phyloP scores from a whole-genome alignment of 352 stramenopile genomes.

The Phytophthora melonis region DNA sequence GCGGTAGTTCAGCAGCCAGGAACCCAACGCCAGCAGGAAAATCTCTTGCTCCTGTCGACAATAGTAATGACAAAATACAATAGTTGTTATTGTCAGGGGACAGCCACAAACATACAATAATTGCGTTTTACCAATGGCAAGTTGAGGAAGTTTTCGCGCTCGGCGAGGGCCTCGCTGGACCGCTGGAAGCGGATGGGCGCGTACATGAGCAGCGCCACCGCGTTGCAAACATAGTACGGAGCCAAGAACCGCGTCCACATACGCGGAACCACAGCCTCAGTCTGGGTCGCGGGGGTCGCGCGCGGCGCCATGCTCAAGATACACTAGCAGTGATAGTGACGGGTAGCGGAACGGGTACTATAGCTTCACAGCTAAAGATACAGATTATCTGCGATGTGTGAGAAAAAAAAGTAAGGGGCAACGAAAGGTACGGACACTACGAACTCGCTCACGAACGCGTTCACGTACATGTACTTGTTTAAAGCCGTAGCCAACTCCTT shows the following conservation, averaged over 20 bases:
- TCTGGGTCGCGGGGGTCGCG: background rate
- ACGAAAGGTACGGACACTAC: too few relatives aligned
- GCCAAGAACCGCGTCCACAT: slow-evolving; percentile 65
- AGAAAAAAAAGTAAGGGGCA: background rate
- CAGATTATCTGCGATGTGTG: slow-evolving; percentile 13
- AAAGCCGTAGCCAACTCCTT: too few relatives aligned
- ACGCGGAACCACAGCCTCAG: slow-evolving; percentile 3
- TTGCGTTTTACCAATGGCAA: slow-evolving; percentile 52
- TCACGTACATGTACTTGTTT: too few relatives aligned
- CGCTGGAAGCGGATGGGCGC: slow-evolving; percentile 52
- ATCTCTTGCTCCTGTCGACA: slow-evolving; percentile 72
- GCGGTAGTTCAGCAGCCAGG: slow-evolving; percentile 76
- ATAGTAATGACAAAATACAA: background rate
- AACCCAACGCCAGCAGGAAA: slow-evolving; percentile 61
- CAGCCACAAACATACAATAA: background rate
- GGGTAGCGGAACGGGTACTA: background rate
- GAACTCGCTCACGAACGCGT: too few relatives aligned
- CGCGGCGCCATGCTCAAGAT: slow-evolving; percentile 16
- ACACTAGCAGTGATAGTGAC: background rate
- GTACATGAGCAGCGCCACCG: slow-evolving; percentile 66
- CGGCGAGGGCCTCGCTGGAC: slow-evolving; percentile 49
- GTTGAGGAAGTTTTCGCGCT: slow-evolving; percentile 72
- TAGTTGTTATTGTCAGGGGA: background rate
- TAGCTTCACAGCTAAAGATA: too few relatives aligned
- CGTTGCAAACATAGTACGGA: slow-evolving; percentile 81